Conservation (phyloP, 2,329 filamentous ascomycete genomes). For the Bipolaris oryzae region DNA sequence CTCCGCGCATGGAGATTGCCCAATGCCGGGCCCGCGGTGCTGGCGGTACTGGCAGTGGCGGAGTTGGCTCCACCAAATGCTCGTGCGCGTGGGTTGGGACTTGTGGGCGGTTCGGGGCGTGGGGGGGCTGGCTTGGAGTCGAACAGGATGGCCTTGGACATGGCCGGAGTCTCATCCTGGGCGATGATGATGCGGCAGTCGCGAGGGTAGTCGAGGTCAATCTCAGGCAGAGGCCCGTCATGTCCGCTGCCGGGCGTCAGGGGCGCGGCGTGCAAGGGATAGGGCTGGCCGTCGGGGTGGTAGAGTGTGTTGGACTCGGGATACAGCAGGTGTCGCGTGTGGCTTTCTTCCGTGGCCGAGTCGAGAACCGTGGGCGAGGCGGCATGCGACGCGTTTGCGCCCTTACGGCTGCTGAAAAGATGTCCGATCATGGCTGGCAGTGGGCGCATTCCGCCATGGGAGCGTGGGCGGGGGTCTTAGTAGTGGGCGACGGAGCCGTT, state of each 20-base stretch:
- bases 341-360: constrained; percentile 49
- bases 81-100: constrained; percentile 30
- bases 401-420: constrained; percentile 48
- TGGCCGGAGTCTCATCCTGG: constrained; percentile 48
- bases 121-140: constrained; percentile 49
- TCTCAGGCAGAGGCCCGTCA: constrained; percentile 48
- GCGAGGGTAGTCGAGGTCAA: constrained; percentile 50
- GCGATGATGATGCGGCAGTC: constrained; percentile 53
- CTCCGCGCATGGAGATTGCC: constrained; percentile 43
- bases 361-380: constrained; percentile 40
- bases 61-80: constrained; percentile 25
- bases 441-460: constrained; percentile 28
- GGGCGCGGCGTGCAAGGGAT: constrained; percentile 40
- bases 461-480: constrained; percentile 15
- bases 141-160: constrained; percentile 49
- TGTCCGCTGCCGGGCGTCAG: constrained; percentile 40
- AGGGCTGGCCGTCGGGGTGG: constrained; percentile 47
- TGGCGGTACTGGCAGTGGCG: constrained; percentile 16
- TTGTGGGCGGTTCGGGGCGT: constrained; percentile 39
- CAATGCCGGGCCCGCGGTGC: constrained; percentile 33
- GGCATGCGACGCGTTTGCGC: constrained; percentile 28
- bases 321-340: constrained; percentile 51
- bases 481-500: constrained; percentile 24
- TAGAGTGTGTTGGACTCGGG: constrained; percentile 46
- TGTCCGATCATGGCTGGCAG: constrained; percentile 46